phyloP scores from a whole-genome alignment of 192 early-diverging fungal genomes.

The Backusella tuberculispora region DNA sequence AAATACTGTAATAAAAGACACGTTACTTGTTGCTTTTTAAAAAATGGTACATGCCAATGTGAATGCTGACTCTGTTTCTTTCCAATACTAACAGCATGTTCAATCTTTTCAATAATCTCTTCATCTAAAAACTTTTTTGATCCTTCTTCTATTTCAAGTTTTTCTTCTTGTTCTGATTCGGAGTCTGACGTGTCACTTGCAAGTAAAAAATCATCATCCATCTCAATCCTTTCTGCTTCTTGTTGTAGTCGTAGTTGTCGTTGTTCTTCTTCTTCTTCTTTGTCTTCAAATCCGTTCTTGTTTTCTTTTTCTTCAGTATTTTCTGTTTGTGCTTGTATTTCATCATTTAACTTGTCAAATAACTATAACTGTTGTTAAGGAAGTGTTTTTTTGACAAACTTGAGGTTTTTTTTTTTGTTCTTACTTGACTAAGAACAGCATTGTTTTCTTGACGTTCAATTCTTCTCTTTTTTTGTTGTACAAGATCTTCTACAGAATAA shows the following conservation, averaged over 20 bases:
- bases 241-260: too few relatives aligned
- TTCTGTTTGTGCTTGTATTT: not conserved
- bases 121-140: constrained; percentile 1
- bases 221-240: not conserved
- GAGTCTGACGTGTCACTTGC: not conserved
- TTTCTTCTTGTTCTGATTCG: not conserved
- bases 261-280: not conserved
- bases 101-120: constrained; percentile 5
- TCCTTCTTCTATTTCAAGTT: not conserved
- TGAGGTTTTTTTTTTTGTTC: not conserved
- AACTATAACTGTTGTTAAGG: not conserved
- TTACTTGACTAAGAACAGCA: not conserved
- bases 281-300: not conserved
- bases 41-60: constrained; percentile 10
- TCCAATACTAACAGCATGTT: not conserved
- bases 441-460: not conserved
- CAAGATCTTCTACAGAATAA: constrained; percentile 4
- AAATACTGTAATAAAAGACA: too few relatives aligned
- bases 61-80: not conserved
- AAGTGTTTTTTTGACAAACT: not conserved
- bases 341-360: not conserved
- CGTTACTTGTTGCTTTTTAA: not conserved
- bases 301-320: not conserved
- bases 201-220: constrained; percentile 12
- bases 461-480: constrained; percentile 10